Evolutionary conservation across 1,284 basidiomycete genomes (phyloP), one percentile per base, ranked within the genome.

Genomic region (Mycosarcoma maydis): DNA sequence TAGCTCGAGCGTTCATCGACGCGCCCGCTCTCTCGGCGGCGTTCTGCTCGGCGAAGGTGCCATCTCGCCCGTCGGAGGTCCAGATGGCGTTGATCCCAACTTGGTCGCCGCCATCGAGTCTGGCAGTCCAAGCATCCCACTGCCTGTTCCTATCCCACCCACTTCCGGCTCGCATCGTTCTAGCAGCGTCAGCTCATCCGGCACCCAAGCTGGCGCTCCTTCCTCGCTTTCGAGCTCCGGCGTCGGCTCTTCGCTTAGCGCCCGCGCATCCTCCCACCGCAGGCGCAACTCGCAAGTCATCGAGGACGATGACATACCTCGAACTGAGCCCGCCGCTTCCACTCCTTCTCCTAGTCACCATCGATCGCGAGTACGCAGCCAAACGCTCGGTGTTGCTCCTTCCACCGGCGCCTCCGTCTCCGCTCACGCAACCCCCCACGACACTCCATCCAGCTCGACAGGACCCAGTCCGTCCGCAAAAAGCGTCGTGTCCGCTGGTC

Each of bases 41-140:
- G 60, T 57, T 10, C 49, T 76, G 24, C 54, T 77, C 7, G 66
- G 72, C 14, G 71, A 72, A 33, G 59, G 68, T 22, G 55, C 64
- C 23, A 45, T 71, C 41, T 75, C 79, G 32, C 73, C 79, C 6
- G 60, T 81, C 10, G 79, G 79, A 30, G 79, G 79, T 7, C 77
- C 78, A 4, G 79, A 81, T 26, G 79, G 79, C 20, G 77, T 81
- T 10, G 79, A 81, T 54, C 79, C 79, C 0, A 71, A 72, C 14
- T 56, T 81, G 10, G 71, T 81, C 6, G 79, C 79, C 10, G 79
- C 79, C 16, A 80, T 81, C 52, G 65, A 73, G 8, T 64, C 67
- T 20, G 61, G 67, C 30, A 73, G 59, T 38, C 54, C 64, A 16
- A 68, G 41, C 41, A 69, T 75, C 29, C 77, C 75, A 10, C 33